phyloP scores from a whole-genome alignment of 139 green algal species.

The Haematococcus lacustris region DNA sequence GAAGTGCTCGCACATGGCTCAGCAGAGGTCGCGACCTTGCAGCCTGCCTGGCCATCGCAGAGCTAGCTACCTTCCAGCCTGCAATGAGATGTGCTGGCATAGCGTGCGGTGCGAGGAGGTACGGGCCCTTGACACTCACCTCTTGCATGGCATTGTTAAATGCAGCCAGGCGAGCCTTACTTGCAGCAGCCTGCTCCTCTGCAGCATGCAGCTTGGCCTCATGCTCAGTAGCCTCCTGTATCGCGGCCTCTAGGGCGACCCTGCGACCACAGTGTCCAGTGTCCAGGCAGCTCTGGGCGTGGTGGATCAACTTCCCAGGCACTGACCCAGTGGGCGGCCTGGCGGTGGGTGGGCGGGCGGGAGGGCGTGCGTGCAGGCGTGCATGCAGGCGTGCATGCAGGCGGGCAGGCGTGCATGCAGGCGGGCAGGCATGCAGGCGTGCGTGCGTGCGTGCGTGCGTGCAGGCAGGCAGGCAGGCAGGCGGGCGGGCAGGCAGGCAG shows the following conservation, averaged over 20 bases:
- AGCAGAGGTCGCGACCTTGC: too few relatives aligned
- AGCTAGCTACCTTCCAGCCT: too few relatives aligned
- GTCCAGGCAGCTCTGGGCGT: background rate
- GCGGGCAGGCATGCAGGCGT: too few relatives aligned
- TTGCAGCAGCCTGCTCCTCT: conserved; percentile 18
- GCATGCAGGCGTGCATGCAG: background rate
- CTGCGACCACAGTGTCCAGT: too few relatives aligned
- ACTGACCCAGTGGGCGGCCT: background rate
- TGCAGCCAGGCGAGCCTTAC: conserved; percentile 23
- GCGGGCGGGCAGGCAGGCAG: too few relatives aligned
- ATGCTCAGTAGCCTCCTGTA: conserved; percentile 10
- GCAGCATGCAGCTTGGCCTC: conserved; percentile 14
- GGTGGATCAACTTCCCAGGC: background rate
- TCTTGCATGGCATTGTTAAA: conserved; percentile 40
- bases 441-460: too few relatives aligned
- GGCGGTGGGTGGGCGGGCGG: too few relatives aligned
- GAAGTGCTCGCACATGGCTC: too few relatives aligned
- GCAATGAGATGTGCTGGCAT: background rate
- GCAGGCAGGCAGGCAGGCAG: too few relatives aligned
- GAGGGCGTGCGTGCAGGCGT: too few relatives aligned
- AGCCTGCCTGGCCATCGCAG: too few relatives aligned
- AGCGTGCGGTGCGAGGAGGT: background rate
- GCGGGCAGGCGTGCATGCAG: conserved; percentile 1
- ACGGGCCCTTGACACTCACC: background rate
- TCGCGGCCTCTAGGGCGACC: too few relatives aligned